Evolutionary conservation across 495 filamentous ascomycete species (phyloP).

Genomic region (Cenococcum geophilum): DNA sequence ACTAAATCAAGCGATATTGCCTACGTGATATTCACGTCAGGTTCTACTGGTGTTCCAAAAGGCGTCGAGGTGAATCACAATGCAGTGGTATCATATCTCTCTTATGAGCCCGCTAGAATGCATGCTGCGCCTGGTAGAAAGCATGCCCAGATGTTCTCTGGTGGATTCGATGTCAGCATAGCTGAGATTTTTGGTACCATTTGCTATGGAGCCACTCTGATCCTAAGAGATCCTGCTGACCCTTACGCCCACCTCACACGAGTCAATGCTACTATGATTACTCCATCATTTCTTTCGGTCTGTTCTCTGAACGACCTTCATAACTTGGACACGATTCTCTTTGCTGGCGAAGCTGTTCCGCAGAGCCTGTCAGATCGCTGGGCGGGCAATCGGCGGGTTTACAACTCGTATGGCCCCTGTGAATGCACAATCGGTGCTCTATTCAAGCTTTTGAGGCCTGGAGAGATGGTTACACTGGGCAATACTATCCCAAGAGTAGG

Average conservation of each 20-base stretch:
- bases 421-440: conserved; percentile 42
- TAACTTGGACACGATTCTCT: conserved; percentile 33
- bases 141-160: conserved; percentile 41
- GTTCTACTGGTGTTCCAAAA: conserved; percentile 49
- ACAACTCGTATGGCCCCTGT: conserved; percentile 48
- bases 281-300: conserved; percentile 11
- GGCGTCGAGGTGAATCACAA: conserved; percentile 47
- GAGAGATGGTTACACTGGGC: conserved; percentile 36
- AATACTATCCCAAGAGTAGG: conserved; percentile 31
- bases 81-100: conserved; percentile 39
- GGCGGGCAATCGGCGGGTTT: conserved; percentile 37
- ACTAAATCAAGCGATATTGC: conserved; percentile 22
- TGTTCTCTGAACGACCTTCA: conserved; percentile 39
- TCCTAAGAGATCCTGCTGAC: conserved; percentile 28
- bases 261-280: conserved; percentile 39
- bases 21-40: conserved; percentile 47
- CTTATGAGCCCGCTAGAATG: conserved; percentile 22
- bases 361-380: conserved; percentile 38
- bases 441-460: conserved; percentile 10
- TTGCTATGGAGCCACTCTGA: conserved; percentile 32
- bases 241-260: conserved; percentile 45
- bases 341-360: conserved; percentile 40
- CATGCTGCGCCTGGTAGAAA: conserved; percentile 17
- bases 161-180: conserved; percentile 45
- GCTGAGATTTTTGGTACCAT: conserved; percentile 42